Evolutionary conservation across 495 filamentous ascomycete genomes (phyloP), one percentile per base, ranked within the genome.

Genomic region (Neurospora sublineolata): DNA sequence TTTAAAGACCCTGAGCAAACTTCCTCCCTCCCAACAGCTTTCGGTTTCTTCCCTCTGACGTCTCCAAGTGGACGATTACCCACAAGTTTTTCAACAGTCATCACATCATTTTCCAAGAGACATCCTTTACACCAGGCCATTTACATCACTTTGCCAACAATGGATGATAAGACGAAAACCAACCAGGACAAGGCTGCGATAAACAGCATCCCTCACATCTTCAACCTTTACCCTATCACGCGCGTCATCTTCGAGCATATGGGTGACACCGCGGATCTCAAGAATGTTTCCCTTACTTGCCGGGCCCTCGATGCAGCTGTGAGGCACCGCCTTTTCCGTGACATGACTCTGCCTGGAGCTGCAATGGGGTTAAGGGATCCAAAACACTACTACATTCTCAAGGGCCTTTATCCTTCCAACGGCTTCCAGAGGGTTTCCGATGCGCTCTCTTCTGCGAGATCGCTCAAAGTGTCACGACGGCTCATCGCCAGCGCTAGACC

Each of bases 121-220:
- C 40, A 16, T 18, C 16, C 18, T 18, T 42, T 42, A 42, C 16
- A 14, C 18, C 40, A 8, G 40, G 14, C 16, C 18, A 16, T 42
- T 18, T 18, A 42, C 38, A 42, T 42, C 18, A 42, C 7, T 9
- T 75, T 76, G 18, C 68, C 77, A 30, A 64, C 69, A 12, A 42
- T 37, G n/a, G 18, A 0, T 68, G 12, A 8, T 68, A 16, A 20
- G 12, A 0, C 37, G 37, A 37, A 37, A 37, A 37, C 0, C 37
- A 37, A 37, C 37, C 37, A 37, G 10, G 37, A 37, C 37, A 37
- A 37, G 37, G 2, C 2, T 10, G 10, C 37, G 10, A 37, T 0
- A 0, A 37, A 37, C 12, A 39, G 11, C 12, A 37, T 4, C 8
- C 68, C 68, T 68, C 67, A 6, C 68, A 11, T 37, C 68, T 20